A percentile compares a stretch with the other conserved stretches of the same genome.
Conservation (phyloP, 2,329 filamentous ascomycete species). For the Nemania abortiva region DNA sequence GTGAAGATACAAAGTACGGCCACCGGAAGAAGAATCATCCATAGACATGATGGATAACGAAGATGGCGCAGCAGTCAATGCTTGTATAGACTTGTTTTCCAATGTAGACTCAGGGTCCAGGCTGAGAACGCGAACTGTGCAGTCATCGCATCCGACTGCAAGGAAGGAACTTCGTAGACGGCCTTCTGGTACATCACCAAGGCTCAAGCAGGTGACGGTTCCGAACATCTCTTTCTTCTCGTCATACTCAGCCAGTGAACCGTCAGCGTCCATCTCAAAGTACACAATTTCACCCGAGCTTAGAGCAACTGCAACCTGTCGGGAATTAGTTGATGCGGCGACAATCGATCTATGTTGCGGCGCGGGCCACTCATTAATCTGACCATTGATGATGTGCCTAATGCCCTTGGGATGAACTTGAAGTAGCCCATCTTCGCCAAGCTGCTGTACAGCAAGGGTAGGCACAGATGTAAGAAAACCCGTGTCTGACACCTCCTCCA, state of each 20-base stretch:
- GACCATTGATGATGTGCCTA: slow-evolving; percentile 82
- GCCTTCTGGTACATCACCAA: slow-evolving; percentile 93
- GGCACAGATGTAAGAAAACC: slow-evolving; percentile 90
- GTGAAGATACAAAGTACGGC: slow-evolving; percentile 90
- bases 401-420: slow-evolving; percentile 98
- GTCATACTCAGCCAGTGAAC: slow-evolving; percentile 91
- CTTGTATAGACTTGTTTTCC: slow-evolving; percentile 94
- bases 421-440: slow-evolving; percentile 91
- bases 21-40: slow-evolving; percentile 91
- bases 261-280: slow-evolving; percentile 96
- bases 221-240: slow-evolving; percentile 96
- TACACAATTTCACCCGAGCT: slow-evolving; percentile 98
- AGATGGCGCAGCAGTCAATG: slow-evolving; percentile 89
- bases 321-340: slow-evolving; percentile 90
- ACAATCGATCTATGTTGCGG: slow-evolving; percentile 96
- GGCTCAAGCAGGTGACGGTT: slow-evolving; percentile 92
- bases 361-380: slow-evolving; percentile 91
- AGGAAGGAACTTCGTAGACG: slow-evolving; percentile 90
- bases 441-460: slow-evolving; percentile 91
- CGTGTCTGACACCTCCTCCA: slow-evolving; percentile 94
- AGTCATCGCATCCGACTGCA: slow-evolving; percentile 96
- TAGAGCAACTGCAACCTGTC: slow-evolving; percentile 91
- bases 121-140: slow-evolving; percentile 92
- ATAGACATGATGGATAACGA: slow-evolving; percentile 93
- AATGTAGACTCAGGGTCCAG: slow-evolving; percentile 90